Evolutionary conservation across 2,329 filamentous ascomycete genomes (phyloP).

Genomic region (Phialocephala sp.): DNA sequence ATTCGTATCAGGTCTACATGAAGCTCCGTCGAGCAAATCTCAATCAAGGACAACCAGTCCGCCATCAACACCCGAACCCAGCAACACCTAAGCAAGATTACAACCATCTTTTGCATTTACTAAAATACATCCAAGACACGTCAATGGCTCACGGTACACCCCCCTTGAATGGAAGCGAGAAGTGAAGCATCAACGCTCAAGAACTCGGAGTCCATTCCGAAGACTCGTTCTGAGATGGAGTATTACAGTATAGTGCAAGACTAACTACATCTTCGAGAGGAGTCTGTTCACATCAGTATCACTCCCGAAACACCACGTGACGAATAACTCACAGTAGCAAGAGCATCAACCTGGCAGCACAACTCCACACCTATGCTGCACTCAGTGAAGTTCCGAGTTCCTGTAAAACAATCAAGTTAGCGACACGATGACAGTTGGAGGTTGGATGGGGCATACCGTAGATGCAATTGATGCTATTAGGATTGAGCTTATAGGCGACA

Average conservation of each 20-base stretch:
- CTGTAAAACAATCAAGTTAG: conserved; percentile 9
- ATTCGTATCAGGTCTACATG: not conserved
- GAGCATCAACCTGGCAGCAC: conserved; percentile 29
- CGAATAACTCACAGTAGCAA: conserved; percentile 20
- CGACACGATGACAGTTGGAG: no score
- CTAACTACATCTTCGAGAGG: conserved; percentile 20
- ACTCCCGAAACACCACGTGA: not conserved
- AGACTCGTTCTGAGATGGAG: conserved; percentile 9
- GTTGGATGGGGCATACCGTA: conserved; percentile 22
- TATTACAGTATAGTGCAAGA: conserved; percentile 33
- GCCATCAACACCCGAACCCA: not conserved
- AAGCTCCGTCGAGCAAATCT: not conserved
- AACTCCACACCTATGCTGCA: conserved; percentile 26
- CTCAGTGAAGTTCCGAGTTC: conserved; percentile 7
- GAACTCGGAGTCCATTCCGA: not conserved
- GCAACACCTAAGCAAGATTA: not conserved
- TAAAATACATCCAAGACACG: not conserved
- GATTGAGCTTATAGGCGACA: conserved; percentile 25
- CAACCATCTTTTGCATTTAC: not conserved
- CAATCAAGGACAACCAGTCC: not conserved
- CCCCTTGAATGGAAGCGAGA: not conserved
- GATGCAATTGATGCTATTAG: conserved; percentile 32
- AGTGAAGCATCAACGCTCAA: not conserved
- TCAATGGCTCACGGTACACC: not conserved
- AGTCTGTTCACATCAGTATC: conserved; percentile 7